Evolutionary conservation across 2,329 filamentous ascomycete genomes (phyloP), one percentile per base, ranked within the genome.

Genomic region (Aurifilum marmelostoma): DNA sequence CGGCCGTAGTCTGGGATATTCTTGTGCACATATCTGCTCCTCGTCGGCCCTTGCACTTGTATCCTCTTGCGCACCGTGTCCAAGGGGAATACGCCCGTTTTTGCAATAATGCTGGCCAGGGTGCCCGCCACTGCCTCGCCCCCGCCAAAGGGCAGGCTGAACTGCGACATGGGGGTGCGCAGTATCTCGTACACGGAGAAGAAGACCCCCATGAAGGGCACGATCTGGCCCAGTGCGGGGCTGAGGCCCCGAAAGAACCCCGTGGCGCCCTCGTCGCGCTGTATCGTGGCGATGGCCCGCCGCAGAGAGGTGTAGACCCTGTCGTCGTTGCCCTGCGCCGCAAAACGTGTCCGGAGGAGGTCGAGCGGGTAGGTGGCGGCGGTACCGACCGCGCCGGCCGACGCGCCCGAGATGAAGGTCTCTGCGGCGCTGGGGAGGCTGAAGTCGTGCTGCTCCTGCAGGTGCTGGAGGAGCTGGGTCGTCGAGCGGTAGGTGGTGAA

Each of bases 201-300:
- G 83, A 99, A 98, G 2, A 97, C 84, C 18, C 96, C 96, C 96
- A 99, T 99, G 78, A 95, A 97, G 2, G 96, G 96, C 12, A 97
- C 88, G 63, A 98, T 96, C 82, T 97, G 94, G 34, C 85, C 91
- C 29, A 98, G 83, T 0, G 91, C 93, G 1, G 95, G 94, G 1
- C 87, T 87, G 43, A 97, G 83, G 3, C 96, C 96, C 63, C 93
- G 92, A 79, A 97, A 99, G 82, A 97, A 98, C 0, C 96, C 96
- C 4, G 79, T 79, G 0, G 82, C 74, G 0, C 96, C 96, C 81
- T 99, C 96, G 71, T 92, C 85, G 4, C 84, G 84, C 21, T 84
- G 82, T 73, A 99, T 99, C 29, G 93, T 89, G 59, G 82, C 80
- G 8, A 98, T 77, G 1, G 93, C 93, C 21, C 85, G 81, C 27